These are phyloP conservation scores for Corchorus capsularis DNA, from an alignment of 345 rosid genomes.

Conservation along the genomic window DNA sequence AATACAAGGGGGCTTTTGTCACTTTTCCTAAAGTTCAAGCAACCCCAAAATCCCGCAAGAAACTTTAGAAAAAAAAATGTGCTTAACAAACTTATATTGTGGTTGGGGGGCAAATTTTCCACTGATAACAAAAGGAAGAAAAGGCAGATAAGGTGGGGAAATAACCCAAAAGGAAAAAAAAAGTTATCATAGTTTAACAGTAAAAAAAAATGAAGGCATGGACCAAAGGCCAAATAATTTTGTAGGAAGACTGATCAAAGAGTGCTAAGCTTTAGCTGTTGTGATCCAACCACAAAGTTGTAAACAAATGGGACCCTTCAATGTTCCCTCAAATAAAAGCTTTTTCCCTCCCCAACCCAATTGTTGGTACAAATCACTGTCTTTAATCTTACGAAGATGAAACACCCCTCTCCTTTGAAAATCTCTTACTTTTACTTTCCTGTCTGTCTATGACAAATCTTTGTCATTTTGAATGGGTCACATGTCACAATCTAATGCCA, in stretches of 20 bases:
- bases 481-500: not conserved
- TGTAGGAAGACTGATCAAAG: not conserved
- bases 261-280: not conserved
- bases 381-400: not conserved
- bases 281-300: not conserved
- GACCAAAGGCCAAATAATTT: constrained; percentile 11
- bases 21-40: not conserved
- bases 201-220: not conserved
- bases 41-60: not conserved
- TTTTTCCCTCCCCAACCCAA: not conserved
- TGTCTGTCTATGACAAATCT: constrained; percentile 5
- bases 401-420: not conserved
- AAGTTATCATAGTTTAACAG: not conserved
- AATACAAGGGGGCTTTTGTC: not conserved
- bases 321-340: not conserved
- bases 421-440: not conserved
- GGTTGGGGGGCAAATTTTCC: not conserved
- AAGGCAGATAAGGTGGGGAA: not conserved
- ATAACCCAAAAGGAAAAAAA: not conserved
- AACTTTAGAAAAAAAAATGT: not conserved
- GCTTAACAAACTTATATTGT: not conserved
- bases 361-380: not conserved
- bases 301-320: not conserved
- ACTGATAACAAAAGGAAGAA: not conserved
- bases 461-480: not conserved